A percentile compares a stretch with the other conserved stretches of the same genome.
These are phyloP conservation scores for Daedaleopsis nitida DNA, from an alignment of 768 basidiomycete species.

Conservation along the genomic window DNA sequence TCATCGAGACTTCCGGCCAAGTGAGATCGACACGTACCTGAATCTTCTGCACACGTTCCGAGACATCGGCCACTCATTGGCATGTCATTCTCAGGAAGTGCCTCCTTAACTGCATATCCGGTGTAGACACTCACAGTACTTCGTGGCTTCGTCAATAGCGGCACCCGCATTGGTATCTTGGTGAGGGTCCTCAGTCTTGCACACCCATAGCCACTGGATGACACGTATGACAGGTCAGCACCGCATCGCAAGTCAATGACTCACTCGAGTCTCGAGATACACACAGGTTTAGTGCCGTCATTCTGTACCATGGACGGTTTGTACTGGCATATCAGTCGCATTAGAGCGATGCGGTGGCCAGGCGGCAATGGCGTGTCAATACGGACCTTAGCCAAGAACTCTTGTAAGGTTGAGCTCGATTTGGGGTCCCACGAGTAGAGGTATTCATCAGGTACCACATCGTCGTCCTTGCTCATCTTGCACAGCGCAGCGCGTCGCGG, in stretches of 20 bases:
- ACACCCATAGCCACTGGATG: slow-evolving; percentile 68
- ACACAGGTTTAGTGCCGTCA: slow-evolving; percentile 69
- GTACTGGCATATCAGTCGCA: slow-evolving; percentile 44
- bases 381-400: slow-evolving; percentile 58
- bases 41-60: slow-evolving; percentile 59
- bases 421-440: slow-evolving; percentile 54
- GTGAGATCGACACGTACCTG: slow-evolving; percentile 41
- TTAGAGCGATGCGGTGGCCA: neutral
- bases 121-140: slow-evolving; percentile 40
- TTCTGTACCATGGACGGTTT: slow-evolving; percentile 79
- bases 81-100: neutral
- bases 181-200: slow-evolving; percentile 13
- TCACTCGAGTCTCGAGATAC: slow-evolving; percentile 22
- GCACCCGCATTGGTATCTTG: slow-evolving; percentile 16
- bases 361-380: neutral
- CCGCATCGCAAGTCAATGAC: neutral
- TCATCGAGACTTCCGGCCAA: neutral
- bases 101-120: neutral
- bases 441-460: slow-evolving; percentile 42
- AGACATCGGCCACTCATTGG: slow-evolving; percentile 54
- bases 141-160: slow-evolving; percentile 50
- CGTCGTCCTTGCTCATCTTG: slow-evolving; percentile 36
- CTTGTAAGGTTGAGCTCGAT: slow-evolving; percentile 45
- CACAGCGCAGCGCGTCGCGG: neutral
- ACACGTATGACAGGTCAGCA: neutral